Percentiles rank a stretch among this genome's conserved stretches.
phyloP scores from a whole-genome alignment of 257 asterid species.

The Solanum ossicruentum region DNA sequence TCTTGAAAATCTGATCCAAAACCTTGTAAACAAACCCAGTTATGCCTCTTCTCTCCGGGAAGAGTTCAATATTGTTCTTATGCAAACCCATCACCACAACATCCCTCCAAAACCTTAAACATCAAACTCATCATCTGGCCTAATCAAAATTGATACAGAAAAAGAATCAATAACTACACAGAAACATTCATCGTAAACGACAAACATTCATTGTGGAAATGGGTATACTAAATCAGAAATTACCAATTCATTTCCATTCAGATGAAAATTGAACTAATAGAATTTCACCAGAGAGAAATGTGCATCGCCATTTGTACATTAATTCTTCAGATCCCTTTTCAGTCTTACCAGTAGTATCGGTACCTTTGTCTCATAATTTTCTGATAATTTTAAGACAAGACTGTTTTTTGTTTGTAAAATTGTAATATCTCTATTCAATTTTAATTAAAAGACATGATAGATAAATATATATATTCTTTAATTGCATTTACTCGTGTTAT shows the following conservation, averaged over 20 bases:
- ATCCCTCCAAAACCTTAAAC: constrained; percentile 15
- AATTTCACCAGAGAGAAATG: background rate
- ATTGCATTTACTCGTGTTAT: no score
- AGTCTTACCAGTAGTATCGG: background rate
- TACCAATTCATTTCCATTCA: background rate
- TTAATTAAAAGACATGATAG: no score
- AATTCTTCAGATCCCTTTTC: background rate
- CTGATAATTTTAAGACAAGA: no score
- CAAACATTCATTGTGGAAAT: background rate
- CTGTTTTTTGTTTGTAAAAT: no score
- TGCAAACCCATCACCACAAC: constrained; percentile 34
- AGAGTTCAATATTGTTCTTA: constrained; percentile 21
- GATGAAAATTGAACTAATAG: no score
- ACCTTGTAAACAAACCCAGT: constrained; percentile 17
- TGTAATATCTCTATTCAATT: no score
- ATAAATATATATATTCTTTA: no score
- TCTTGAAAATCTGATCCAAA: constrained; percentile 8
- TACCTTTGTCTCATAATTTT: background rate
- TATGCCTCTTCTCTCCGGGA: constrained; percentile 35
- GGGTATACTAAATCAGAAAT: background rate
- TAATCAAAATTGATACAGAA: background rate
- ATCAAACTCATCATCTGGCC: constrained; percentile 38
- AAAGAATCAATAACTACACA: background rate
- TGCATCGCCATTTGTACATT: background rate
- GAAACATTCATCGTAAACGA: background rate